A percentile compares a stretch with the other conserved stretches of the same genome.
Conservation (phyloP, 495 filamentous ascomycete genomes). For the Penicillium silybi region DNA sequence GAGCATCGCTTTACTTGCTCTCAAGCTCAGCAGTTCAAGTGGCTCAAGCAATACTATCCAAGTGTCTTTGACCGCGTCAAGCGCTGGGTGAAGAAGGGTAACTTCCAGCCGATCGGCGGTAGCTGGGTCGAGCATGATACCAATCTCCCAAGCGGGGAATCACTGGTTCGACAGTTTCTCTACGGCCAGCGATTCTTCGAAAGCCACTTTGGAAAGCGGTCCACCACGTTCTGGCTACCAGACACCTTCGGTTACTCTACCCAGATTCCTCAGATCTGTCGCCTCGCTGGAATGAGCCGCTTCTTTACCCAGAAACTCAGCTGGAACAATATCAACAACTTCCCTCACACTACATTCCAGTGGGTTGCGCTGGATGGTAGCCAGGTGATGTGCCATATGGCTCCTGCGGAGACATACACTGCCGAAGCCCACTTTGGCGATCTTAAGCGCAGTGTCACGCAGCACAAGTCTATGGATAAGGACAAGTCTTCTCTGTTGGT, state of each 20-base stretch:
- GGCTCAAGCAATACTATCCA: conserved; percentile 87
- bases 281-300: conserved; percentile 85
- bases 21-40: conserved; percentile 96
- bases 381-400: conserved; percentile 97
- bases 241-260: conserved; percentile 97
- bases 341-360: conserved; percentile 97
- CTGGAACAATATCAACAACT: conserved; percentile 99
- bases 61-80: conserved; percentile 86
- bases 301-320: conserved; percentile 97
- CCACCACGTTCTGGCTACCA: conserved; percentile 91
- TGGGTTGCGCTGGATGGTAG: conserved; percentile 95
- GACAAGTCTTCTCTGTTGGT: conserved; percentile 84
- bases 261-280: conserved; percentile 89
- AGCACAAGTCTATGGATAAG: conserved; percentile 93
- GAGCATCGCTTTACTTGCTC: conserved; percentile 90
- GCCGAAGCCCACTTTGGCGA: conserved; percentile 94
- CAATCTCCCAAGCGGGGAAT: conserved; percentile 93
- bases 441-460: conserved; percentile 81
- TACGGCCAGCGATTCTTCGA: conserved; percentile 95
- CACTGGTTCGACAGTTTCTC: conserved; percentile 89
- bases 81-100: conserved; percentile 80
- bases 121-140: conserved; percentile 99
- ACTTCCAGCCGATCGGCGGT: conserved; percentile 91
- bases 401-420: conserved; percentile 91
- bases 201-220: conserved; percentile 84